Base-by-base conservation (phyloP, 495 filamentous ascomycete genomes). In the Parathielavia hyrcaniae region DNA sequence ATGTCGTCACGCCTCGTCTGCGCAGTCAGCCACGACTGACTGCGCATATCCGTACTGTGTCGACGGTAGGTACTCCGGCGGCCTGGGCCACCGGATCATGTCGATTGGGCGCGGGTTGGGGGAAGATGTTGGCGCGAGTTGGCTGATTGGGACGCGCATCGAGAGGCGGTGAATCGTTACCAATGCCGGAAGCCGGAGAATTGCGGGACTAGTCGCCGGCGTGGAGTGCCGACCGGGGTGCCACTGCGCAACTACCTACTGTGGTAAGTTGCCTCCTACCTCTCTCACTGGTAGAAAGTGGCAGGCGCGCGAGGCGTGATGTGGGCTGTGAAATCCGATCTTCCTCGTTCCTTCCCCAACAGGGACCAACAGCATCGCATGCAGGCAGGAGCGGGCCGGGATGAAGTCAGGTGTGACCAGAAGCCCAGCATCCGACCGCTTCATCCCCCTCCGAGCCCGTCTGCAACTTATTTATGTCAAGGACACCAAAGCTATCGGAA, bases 131-230 rank as follows among this genome's bases (percentile, higher is more conserved):
- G 39, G 22, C 11, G 47, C 30, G 26, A 30, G 26, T 50, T 13
- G 47, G 40, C 26, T 39, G 40, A 54, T 54, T 54, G 52, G 39
- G 12, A 17, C 30, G 14, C 17, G 19, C 6, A 32, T 26, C 20
- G 30, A 59, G 57, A 59, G 50, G 57, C 57, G 57, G 57, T 59
- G 57, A 59, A 59, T 41, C 34, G 50, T 30, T 22, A 19, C 35
- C 48, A 52, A 58, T 58, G 56, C 48, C 56, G 56, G 56, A 58
- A 58, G 48, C 49, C 56, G 56, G 56, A 52, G 45, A 49, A 17
- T 38, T 58, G 47, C 39, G 56, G 47, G 56, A 30, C 56, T 48
- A 36, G 26, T 52, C 26, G 39, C 14, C 38, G 47, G 55, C 12
- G 57, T 59, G 57, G 50, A 59, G 49, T 20, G 32, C 20, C 16